Evolutionary conservation across 805 yeast genomes (phyloP).

Genomic region (Suhomyces pyralidae): DNA sequence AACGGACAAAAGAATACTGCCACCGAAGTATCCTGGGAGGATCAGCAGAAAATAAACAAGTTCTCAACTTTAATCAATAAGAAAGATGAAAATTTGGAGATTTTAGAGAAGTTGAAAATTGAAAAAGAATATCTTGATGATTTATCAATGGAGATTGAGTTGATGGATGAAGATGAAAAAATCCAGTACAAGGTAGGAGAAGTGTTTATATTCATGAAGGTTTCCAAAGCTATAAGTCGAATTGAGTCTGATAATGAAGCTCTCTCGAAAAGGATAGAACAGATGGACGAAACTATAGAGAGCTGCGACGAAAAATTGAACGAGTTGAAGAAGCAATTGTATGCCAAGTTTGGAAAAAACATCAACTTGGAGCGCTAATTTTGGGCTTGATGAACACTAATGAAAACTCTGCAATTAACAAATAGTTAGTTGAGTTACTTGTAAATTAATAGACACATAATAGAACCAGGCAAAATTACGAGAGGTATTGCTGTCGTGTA

Average conservation of each 20-base stretch:
- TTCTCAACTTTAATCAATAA: constrained; percentile 79
- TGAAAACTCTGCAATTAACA: background rate
- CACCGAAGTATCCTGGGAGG: constrained; percentile 71
- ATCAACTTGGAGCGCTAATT: constrained; percentile 72
- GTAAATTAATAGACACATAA: background rate
- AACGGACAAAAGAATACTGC: constrained; percentile 52
- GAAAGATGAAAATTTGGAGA: constrained; percentile 55
- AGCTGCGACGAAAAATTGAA: constrained; percentile 53
- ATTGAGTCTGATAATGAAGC: constrained; percentile 60
- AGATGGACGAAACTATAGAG: constrained; percentile 46
- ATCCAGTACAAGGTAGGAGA: constrained; percentile 82
- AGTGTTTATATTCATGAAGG: constrained; percentile 66
- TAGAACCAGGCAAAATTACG: background rate
- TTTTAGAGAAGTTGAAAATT: constrained; percentile 47
- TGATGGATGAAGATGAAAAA: constrained; percentile 70
- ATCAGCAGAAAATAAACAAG: constrained; percentile 84
- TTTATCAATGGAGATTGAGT: constrained; percentile 77
- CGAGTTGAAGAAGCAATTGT: constrained; percentile 67
- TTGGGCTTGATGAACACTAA: background rate
- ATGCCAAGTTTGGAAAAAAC: constrained; percentile 84
- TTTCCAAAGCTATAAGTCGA: constrained; percentile 61
- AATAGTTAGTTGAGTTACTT: background rate
- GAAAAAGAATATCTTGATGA: constrained; percentile 91
- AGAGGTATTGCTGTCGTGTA: background rate
- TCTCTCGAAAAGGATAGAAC: constrained; percentile 49